A percentile compares a stretch with the other conserved stretches of the same genome.
Evolutionary conservation across 306 rosid species (phyloP).

Genomic region (Pyrus pyrifolia): DNA sequence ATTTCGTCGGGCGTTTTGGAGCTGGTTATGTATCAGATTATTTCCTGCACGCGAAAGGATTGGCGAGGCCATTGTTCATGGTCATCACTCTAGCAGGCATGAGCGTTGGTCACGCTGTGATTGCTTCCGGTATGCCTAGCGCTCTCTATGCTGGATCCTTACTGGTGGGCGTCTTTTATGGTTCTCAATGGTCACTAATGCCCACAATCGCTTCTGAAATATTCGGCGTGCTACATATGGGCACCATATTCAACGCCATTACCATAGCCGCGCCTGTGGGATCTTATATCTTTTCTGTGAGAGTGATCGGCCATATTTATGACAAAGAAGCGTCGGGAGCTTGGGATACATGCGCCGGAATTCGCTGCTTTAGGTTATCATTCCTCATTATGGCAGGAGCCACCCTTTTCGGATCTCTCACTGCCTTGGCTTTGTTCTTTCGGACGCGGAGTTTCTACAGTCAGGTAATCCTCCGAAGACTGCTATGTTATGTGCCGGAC

Average conservation of each 20-base stretch:
- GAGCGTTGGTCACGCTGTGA: constrained; percentile 14
- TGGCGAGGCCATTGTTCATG: constrained; percentile 30
- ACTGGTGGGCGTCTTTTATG: constrained; percentile 21
- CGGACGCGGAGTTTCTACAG: constrained; percentile 42
- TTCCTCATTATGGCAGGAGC: constrained; percentile 54
- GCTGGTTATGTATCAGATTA: constrained; percentile 19
- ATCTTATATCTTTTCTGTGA: constrained; percentile 23
- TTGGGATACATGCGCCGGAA: constrained; percentile 35
- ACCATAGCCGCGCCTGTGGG: constrained; percentile 19
- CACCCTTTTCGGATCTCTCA: constrained; percentile 38
- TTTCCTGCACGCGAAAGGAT: constrained; percentile 11
- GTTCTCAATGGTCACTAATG: constrained; percentile 30
- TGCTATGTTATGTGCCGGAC: constrained; percentile 6
- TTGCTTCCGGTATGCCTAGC: constrained; percentile 13
- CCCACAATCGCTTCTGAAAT: constrained; percentile 22
- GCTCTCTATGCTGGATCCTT: constrained; percentile 15
- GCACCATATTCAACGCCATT: constrained; percentile 20
- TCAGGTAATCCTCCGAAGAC: constrained; percentile 31
- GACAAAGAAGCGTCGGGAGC: constrained; percentile 21
- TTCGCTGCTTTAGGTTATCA: constrained; percentile 47
- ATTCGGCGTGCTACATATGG: constrained; percentile 26
- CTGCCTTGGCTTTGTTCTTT: constrained; percentile 46
- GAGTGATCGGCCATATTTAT: constrained; percentile 21
- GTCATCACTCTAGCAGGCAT: constrained; percentile 21
- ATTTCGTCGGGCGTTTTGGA: constrained; percentile 23